phyloP scores from a whole-genome alignment of 192 early-diverging fungal genomes.

The Podila clonocystis region DNA sequence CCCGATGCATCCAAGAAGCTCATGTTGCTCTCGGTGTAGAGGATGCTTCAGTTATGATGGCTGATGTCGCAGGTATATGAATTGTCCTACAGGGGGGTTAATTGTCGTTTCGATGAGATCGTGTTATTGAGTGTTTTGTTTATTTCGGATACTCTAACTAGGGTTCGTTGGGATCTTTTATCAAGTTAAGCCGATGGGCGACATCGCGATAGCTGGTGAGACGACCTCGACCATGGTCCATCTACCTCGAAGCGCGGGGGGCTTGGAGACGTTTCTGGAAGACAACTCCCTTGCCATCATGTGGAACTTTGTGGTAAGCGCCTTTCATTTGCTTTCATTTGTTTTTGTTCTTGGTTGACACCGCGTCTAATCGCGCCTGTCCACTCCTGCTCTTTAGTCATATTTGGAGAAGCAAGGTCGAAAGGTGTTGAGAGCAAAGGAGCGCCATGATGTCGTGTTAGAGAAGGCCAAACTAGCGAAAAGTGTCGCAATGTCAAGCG shows the following conservation, averaged over 20 bases:
- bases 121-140: neutral
- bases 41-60: constrained; percentile 10
- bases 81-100: neutral
- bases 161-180: constrained; percentile 26
- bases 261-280: constrained; percentile 17
- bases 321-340: neutral
- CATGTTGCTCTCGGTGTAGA: constrained; percentile 14
- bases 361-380: neutral
- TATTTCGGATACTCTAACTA: constrained; percentile 2
- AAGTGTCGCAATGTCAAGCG: constrained; percentile 10
- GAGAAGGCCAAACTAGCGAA: constrained; percentile 2
- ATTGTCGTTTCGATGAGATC: neutral
- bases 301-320: constrained; percentile 19
- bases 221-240: constrained; percentile 8
- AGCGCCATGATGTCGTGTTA: constrained; percentile 9
- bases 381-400: neutral
- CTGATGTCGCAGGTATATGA: constrained; percentile 9
- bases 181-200: constrained; percentile 21
- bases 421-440: constrained; percentile 12
- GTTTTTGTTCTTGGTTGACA: neutral
- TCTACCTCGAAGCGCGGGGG: neutral
- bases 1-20: constrained; percentile 19
- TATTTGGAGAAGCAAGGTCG: constrained; percentile 31
- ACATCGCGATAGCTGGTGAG: constrained; percentile 23
- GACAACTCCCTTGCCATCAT: constrained; percentile 14